phyloP scores from a whole-genome alignment of 805 yeast genomes.

The Candida lessepsii region DNA sequence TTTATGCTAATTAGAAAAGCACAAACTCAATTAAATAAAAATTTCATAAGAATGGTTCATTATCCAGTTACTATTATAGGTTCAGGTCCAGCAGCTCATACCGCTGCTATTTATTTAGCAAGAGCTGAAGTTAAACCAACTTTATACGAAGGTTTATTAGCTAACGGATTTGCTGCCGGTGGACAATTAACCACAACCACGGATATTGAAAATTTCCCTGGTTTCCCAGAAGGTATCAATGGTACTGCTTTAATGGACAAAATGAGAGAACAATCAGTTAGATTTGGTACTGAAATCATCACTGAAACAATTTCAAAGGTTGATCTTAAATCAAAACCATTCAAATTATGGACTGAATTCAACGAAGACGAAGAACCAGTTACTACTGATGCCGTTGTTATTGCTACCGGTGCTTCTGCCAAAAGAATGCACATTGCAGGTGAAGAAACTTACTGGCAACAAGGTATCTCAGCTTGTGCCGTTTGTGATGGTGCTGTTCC shows the following conservation, averaged over 20 bases:
- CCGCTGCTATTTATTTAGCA: slow-evolving; percentile 95
- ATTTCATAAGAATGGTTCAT: slow-evolving; percentile 61
- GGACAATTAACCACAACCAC: slow-evolving; percentile 99
- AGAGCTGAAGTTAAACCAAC: slow-evolving; percentile 96
- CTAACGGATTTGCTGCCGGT: slow-evolving; percentile 98
- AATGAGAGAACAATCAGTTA: slow-evolving; percentile 84
- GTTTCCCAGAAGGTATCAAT: slow-evolving; percentile 89
- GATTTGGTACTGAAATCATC: slow-evolving; percentile 90
- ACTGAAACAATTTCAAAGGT: slow-evolving; percentile 95
- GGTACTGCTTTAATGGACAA: slow-evolving; percentile 90
- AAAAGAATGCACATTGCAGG: slow-evolving; percentile 93
- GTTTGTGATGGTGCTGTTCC: slow-evolving; percentile 99
- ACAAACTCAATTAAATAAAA: slow-evolving; percentile 4
- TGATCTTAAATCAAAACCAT: slow-evolving; percentile 84
- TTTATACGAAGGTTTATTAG: slow-evolving; percentile 92
- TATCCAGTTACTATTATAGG: slow-evolving; percentile 87
- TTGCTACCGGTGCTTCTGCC: slow-evolving; percentile 99
- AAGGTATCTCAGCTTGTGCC: slow-evolving; percentile 99
- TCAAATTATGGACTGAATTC: slow-evolving; percentile 96
- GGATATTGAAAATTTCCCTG: slow-evolving; percentile 98
- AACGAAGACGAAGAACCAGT: slow-evolving; percentile 88
- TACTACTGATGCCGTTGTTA: slow-evolving; percentile 87
- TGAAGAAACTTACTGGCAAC: slow-evolving; percentile 98
- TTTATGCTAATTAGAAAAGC: slow-evolving; percentile 11
- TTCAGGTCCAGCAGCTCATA: slow-evolving; percentile 99